These are phyloP conservation scores for Nematocida sp. DNA, from an alignment of 371 early-diverging fungal species.

Conservation along the genomic window DNA sequence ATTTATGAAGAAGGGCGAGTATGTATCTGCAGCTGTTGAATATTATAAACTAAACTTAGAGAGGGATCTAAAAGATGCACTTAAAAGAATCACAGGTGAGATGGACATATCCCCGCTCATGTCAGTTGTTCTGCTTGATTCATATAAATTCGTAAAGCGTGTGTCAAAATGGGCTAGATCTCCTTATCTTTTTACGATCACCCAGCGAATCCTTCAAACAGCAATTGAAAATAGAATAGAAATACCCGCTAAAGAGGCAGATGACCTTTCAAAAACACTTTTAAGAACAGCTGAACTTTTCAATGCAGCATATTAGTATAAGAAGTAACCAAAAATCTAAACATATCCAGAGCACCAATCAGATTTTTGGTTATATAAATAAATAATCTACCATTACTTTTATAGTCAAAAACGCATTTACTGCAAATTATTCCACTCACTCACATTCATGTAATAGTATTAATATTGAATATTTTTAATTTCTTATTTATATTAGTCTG, in stretches of 20 bases:
- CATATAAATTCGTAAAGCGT: not conserved
- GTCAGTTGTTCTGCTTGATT: not conserved
- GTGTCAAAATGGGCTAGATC: constrained; percentile 25
- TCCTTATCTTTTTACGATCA: constrained; percentile 24
- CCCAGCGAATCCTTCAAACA: constrained; percentile 8
- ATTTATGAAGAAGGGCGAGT: not conserved
- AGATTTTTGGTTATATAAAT: too few relatives aligned
- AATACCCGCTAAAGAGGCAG: not conserved
- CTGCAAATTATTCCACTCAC: too few relatives aligned
- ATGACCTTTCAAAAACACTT: constrained; percentile 37
- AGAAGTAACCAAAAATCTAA: too few relatives aligned
- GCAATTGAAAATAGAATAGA: not conserved
- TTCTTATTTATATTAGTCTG: too few relatives aligned
- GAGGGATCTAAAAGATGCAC: constrained; percentile 13
- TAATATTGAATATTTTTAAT: too few relatives aligned
- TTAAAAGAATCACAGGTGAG: not conserved
- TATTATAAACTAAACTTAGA: constrained; percentile 25
- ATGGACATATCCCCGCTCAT: constrained; percentile 11
- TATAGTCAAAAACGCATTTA: too few relatives aligned
- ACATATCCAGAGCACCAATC: too few relatives aligned
- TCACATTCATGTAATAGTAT: too few relatives aligned
- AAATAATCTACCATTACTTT: too few relatives aligned
- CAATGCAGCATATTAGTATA: constrained; percentile 32
- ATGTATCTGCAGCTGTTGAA: constrained; percentile 40
- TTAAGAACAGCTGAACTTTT: constrained; percentile 39